Conservation (phyloP, 106 monocot genomes). For the Agapanthus africanus region DNA sequence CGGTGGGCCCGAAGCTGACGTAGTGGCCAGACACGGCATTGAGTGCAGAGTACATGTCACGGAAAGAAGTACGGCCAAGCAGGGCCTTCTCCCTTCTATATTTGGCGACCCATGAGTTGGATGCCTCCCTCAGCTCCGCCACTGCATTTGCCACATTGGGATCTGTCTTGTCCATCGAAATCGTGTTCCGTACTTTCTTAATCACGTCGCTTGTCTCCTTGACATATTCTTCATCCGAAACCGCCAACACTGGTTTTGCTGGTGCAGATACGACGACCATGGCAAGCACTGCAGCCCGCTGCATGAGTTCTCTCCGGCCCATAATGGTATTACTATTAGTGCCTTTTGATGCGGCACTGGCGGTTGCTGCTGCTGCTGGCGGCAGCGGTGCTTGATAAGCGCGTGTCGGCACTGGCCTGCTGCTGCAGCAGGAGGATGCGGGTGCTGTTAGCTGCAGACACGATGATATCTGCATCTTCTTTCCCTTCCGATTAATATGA, state of each 20-base stretch:
- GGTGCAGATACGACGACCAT: no score
- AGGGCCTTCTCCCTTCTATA: conserved; percentile 85
- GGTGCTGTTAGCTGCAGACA: no score
- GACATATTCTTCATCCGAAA: conserved; percentile 74
- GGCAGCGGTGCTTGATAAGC: no score
- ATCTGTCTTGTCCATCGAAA: conserved; percentile 58
- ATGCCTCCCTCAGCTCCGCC: conserved; percentile 64
- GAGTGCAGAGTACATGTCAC: conserved; percentile 92
- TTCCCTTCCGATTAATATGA: no score
- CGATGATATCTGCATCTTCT: no score
- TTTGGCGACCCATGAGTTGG: conserved; percentile 93
- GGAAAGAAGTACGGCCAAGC: conserved; percentile 70
- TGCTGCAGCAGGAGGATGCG: no score
- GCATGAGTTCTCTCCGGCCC: no score
- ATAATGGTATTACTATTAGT: no score
- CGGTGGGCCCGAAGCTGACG: conserved; percentile 93
- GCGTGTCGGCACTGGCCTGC: no score
- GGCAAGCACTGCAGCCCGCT: no score
- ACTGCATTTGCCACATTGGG: conserved; percentile 71
- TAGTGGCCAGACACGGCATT: conserved; percentile 97
- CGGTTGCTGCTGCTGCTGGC: no score
- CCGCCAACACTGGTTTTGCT: conserved; percentile 23
- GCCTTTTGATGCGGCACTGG: no score
- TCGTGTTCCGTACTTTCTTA: conserved; percentile 55
- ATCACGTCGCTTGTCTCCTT: conserved; percentile 81